Evolutionary conservation across 768 basidiomycete genomes (phyloP), one percentile per base, ranked within the genome.

Genomic region (Pleurotus salmoneostramineus): DNA sequence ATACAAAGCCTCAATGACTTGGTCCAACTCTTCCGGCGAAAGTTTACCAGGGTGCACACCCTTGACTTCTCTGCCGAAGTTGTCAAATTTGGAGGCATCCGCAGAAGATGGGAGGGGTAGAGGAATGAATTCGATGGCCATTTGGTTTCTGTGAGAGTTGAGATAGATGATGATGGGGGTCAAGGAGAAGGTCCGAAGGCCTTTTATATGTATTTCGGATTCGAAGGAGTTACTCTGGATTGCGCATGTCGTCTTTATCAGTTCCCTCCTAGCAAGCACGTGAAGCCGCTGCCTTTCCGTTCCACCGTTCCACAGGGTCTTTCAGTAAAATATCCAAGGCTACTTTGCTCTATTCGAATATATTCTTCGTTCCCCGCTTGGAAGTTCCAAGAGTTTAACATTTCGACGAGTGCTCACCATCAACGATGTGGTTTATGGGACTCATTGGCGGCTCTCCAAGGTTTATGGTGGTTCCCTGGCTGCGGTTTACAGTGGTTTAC

Each of bases 61-160:
- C 63, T 80, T 83, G 43, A 95, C 91, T 67, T 89, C 79, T 33
- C 87, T 77, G 1, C 93, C 93, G 70, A 95, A 93, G 58, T 84
- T 74, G 37, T 71, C 64, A 68, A 94, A 88, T 69, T 82, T 82
- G 40, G 80, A 72, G 4, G 84, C 68, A 67, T 93, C 85, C 8
- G 87, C 88, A 33, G 85, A 82, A n/a, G 83, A 70, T 14, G 93
- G 90, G 2, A 91, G 75, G 5, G 90, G 83, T 5, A 95, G 72
- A 54, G 90, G 82, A 27, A 71, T 52, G 21, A 88, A 71, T 72
- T 88, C 77, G 64, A 93, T 85, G 49, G 85, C 76, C 90, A 91
- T 92, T 58, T 27, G 21, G 21, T 27, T 27, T 27, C 21, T 27
- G 21, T 27, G 21, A 27, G n/a, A 40, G 8, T 8, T 8, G 37